Conservation (phyloP, 2,329 filamentous ascomycete species). For the Diaporthe caulivora region DNA sequence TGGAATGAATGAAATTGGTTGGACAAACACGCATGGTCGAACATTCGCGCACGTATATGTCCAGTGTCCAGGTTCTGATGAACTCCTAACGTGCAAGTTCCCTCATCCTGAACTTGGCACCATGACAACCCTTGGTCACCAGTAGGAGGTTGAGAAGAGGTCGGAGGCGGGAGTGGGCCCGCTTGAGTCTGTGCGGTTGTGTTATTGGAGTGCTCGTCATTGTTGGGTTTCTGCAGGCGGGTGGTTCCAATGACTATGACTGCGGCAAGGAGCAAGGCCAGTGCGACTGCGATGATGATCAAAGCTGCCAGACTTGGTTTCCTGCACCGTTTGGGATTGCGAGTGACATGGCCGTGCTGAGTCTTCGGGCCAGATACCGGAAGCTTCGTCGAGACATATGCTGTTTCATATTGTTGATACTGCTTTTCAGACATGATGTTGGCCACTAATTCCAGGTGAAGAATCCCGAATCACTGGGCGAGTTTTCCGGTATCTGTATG, state of each 20-base stretch:
- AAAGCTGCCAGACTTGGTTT: not conserved
- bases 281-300: not conserved
- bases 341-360: not conserved
- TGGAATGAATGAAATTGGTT: not conserved
- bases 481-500: not conserved
- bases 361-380: not conserved
- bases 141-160: not conserved
- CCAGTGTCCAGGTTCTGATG: conserved; percentile 8
- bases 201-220: not conserved
- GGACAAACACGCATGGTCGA: conserved; percentile 1
- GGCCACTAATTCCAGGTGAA: not conserved
- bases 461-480: not conserved
- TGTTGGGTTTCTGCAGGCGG: not conserved
- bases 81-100: conserved; percentile 1
- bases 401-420: not conserved
- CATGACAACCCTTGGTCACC: not conserved
- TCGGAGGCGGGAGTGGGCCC: not conserved
- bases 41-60: conserved; percentile 10
- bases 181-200: not conserved
- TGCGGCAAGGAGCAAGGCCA: not conserved
- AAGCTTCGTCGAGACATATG: not conserved
- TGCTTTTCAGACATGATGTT: not conserved
- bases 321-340: not conserved
- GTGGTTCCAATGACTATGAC: conserved; percentile 3
- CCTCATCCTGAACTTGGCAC: not conserved